phyloP scores from a whole-genome alignment of 352 stramenopile genomes.

The Phytophthora ramorum region DNA sequence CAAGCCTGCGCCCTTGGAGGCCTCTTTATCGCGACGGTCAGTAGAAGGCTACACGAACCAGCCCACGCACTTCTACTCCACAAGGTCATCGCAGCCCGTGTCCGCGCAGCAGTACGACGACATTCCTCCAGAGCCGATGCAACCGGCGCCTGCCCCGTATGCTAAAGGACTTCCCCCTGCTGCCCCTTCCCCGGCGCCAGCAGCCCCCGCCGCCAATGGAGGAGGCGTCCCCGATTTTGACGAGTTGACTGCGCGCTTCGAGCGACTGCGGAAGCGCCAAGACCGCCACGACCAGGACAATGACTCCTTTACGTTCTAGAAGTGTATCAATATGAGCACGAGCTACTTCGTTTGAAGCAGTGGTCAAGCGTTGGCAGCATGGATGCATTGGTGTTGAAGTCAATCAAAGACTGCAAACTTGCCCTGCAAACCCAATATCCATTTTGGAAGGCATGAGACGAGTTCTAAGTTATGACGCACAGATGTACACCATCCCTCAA shows the following conservation, averaged over 20 bases:
- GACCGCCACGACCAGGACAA: slow-evolving; percentile 61
- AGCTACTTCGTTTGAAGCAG: not conserved
- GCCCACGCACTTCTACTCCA: slow-evolving; percentile 45
- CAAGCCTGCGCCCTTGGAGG: slow-evolving; percentile 24
- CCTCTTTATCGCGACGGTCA: slow-evolving; percentile 43
- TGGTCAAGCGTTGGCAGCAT: too few relatives aligned
- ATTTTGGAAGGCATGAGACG: too few relatives aligned
- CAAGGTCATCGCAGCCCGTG: slow-evolving; percentile 15
- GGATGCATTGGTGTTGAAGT: too few relatives aligned
- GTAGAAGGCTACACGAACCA: slow-evolving; percentile 51
- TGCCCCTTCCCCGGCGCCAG: slow-evolving; percentile 10
- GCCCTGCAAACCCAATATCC: too few relatives aligned
- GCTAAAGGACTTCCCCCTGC: slow-evolving; percentile 17
- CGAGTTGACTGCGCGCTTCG: slow-evolving; percentile 94
- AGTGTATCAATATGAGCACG: slow-evolving; percentile 8
- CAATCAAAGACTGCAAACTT: too few relatives aligned
- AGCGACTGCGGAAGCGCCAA: slow-evolving; percentile 84
- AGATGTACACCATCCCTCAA: not conserved
- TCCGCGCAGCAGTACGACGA: slow-evolving; percentile 23
- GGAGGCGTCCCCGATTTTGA: slow-evolving; percentile 86
- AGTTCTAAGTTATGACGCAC: not conserved
- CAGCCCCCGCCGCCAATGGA: slow-evolving; percentile 38
- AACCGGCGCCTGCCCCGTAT: slow-evolving; percentile 18
- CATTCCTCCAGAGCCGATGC: slow-evolving; percentile 4
- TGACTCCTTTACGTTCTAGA: slow-evolving; percentile 75